Evolutionary conservation across 192 early-diverging fungal genomes (phyloP).

Genomic region (Oehlia diaphana): DNA sequence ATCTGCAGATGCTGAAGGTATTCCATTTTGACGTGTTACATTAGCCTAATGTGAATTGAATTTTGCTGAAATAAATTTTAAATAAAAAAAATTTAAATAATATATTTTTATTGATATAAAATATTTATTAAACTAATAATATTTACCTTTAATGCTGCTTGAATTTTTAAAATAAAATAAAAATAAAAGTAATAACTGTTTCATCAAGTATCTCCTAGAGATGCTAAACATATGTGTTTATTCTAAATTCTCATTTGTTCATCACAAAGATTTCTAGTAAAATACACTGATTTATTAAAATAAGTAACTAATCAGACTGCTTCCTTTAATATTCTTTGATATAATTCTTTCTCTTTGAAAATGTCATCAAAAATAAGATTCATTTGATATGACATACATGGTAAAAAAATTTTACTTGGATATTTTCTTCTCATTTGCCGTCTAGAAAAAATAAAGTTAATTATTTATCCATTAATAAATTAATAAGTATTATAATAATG

Average conservation of each 20-base stretch:
- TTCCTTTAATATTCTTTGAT: slow-evolving; percentile 1
- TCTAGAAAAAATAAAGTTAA: slow-evolving; percentile 1
- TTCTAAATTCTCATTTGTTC: background rate
- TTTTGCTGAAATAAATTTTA: too few species aligned
- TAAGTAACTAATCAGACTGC: slow-evolving; percentile 1
- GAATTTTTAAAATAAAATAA: too few species aligned
- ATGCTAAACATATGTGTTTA: background rate
- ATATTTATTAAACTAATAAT: too few species aligned
- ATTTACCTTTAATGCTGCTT: background rate
- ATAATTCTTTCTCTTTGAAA: background rate
- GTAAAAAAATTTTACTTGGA: too few species aligned
- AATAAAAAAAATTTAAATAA: too few species aligned
- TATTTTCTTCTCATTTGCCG: background rate
- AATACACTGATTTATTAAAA: background rate
- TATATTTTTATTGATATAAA: too few species aligned
- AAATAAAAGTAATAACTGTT: background rate
- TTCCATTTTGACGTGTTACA: too few species aligned
- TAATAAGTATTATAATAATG: too few species aligned
- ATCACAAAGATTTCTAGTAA: background rate
- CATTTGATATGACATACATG: slow-evolving; percentile 7
- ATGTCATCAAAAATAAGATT: slow-evolving; percentile 8
- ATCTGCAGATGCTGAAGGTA: too few species aligned
- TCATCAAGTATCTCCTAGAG: background rate
- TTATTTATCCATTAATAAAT: too few species aligned
- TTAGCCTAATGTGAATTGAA: too few species aligned